A percentile compares a stretch with the other conserved stretches of the same genome.
Conservation (phyloP, 306 rosid genomes). For the Cucurbita maxima region DNA sequence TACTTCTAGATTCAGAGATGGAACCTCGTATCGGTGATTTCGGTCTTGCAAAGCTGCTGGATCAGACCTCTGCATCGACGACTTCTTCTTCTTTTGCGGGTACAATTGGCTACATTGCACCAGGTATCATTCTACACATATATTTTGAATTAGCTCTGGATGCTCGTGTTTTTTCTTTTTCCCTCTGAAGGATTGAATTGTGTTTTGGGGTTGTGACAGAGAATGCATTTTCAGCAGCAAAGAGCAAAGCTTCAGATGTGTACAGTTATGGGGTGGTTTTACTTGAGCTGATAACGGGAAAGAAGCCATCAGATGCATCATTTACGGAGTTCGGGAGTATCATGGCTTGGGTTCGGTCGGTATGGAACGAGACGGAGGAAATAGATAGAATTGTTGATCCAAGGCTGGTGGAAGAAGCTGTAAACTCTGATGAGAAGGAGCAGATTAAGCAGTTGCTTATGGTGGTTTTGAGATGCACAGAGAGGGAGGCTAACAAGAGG, state of each 20-base stretch:
- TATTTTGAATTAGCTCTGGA: background rate
- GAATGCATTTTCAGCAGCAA: conserved; percentile 38
- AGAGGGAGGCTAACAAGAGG: conserved; percentile 40
- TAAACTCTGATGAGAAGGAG: conserved; percentile 22
- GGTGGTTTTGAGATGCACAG: conserved; percentile 50
- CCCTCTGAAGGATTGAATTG: background rate
- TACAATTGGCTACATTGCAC: conserved; percentile 71
- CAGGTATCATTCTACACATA: conserved; percentile 30
- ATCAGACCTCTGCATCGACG: conserved; percentile 34
- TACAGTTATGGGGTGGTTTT: conserved; percentile 71
- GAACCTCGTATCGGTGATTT: conserved; percentile 71
- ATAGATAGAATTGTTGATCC: conserved; percentile 38
- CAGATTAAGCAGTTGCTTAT: conserved; percentile 29
- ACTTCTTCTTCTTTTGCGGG: conserved; percentile 36
- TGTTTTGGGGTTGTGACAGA: conserved; percentile 24
- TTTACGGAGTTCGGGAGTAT: conserved; percentile 28
- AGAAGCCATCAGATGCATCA: conserved; percentile 40
- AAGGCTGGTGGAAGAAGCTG: conserved; percentile 28
- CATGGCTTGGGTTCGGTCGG: conserved; percentile 37
- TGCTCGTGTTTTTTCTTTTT: background rate
- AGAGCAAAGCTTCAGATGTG: conserved; percentile 46
- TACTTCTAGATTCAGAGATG: conserved; percentile 72
- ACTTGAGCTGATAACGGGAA: conserved; percentile 61
- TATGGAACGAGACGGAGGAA: conserved; percentile 33
- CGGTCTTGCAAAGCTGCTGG: conserved; percentile 71